phyloP scores from a whole-genome alignment of 768 basidiomycete genomes.

The Galerina marginata region DNA sequence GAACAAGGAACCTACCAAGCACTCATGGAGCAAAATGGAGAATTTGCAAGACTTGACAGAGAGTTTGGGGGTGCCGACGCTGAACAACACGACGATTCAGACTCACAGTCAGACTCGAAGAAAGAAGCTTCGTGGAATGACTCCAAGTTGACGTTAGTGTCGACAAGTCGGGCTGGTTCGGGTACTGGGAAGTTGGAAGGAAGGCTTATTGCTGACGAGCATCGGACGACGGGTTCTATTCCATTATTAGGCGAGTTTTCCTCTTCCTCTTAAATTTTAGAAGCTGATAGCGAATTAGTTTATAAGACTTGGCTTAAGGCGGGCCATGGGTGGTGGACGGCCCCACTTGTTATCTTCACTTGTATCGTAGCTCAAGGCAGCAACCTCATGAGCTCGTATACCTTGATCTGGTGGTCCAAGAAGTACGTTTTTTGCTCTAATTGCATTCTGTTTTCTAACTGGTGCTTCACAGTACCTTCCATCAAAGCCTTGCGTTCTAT shows the following conservation, averaged over 20 bases:
- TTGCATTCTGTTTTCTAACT: neutral
- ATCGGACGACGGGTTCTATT: slow-evolving; percentile 66
- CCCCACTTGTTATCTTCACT: slow-evolving; percentile 55
- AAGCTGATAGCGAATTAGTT: slow-evolving; percentile 38
- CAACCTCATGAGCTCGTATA: slow-evolving; percentile 67
- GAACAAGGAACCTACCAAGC: slow-evolving; percentile 72
- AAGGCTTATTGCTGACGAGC: slow-evolving; percentile 67
- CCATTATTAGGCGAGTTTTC: slow-evolving; percentile 45
- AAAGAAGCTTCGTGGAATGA: slow-evolving; percentile 32
- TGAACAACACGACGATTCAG: slow-evolving; percentile 34
- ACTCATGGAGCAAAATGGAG: slow-evolving; percentile 52
- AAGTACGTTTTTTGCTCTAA: slow-evolving; percentile 43
- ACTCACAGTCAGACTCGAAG: slow-evolving; percentile 10
- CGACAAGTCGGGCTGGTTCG: slow-evolving; percentile 26
- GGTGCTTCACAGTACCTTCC: slow-evolving; percentile 41
- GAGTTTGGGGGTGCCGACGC: slow-evolving; percentile 64
- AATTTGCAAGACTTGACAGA: slow-evolving; percentile 59
- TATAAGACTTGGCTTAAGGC: slow-evolving; percentile 64
- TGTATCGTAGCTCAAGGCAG: slow-evolving; percentile 64
- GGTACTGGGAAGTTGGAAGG: slow-evolving; percentile 72
- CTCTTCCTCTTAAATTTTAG: neutral
- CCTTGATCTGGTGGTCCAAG: slow-evolving; percentile 76
- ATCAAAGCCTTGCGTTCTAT: slow-evolving; percentile 60
- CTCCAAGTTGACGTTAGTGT: slow-evolving; percentile 37
- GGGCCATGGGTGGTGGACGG: slow-evolving; percentile 53